Evolutionary conservation across 169 alveolate species (phyloP), one percentile per base, ranked within the genome.

Genomic region (Blepharisma undulans): DNA sequence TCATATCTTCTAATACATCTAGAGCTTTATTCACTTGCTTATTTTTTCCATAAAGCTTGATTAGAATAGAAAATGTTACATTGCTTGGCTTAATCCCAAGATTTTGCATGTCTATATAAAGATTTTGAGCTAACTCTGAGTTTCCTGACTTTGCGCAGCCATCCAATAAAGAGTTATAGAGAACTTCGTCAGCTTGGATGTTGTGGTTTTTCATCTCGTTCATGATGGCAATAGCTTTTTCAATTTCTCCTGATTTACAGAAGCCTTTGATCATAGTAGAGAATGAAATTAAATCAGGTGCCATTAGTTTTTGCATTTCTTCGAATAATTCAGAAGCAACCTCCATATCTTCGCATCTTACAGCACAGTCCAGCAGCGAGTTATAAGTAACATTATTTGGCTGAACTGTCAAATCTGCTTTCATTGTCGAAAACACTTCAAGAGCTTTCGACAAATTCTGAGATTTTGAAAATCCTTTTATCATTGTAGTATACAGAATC

Each of bases 91-190:
- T 94, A 3, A 97, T 95, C 48, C 93, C 92, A 79, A 93, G 92
- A 76, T 87, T 89, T 72, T 92, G 96, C 98, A 97, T 97, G 86
- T 95, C 98, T 86, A 82, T 92, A 97, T 98, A 96, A 76, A 97
- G 92, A 84, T 86, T 7, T 72, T 71, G 30, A 6, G 91, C 91
- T 8, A 86, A 10, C 7, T 86, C 84, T 1, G 36, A 72, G 84
- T 71, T 72, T 27, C 91, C 98, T 34, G 96, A 77, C 90, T 98
- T 97, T 61, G 98, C 98, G 91, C 99, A 98, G 72, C 99, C 99
- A 90, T 98, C 99, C 32, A 98, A 97, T 16, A 98, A 97, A 74
- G 99, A 97, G 95, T 98, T 98, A 94, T 97, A 98, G 36, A 98
- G 96, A n/a, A 98, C 98, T 76, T 98, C 99, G 91, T 98, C 99